These are phyloP conservation scores for Eucalyptus decipiens DNA, from an alignment of 345 rosid species.

Conservation along the genomic window DNA sequence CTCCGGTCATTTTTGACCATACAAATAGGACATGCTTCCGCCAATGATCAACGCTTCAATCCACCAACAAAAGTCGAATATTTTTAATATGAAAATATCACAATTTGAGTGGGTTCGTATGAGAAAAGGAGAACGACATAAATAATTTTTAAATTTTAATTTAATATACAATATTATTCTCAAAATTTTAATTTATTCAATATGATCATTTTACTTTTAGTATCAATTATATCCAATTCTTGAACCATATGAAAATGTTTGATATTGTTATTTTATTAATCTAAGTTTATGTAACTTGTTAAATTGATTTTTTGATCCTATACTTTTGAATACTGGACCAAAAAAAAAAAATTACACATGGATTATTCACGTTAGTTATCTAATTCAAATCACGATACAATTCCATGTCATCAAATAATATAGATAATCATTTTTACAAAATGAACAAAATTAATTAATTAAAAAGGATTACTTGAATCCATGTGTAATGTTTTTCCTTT, in stretches of 20 bases:
- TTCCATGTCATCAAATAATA: not conserved
- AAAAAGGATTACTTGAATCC: not conserved
- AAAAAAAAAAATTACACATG: fast-evolving
- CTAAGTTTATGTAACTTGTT: not conserved
- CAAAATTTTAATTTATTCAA: fast-evolving
- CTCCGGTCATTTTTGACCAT: not conserved
- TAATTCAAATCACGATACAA: not conserved
- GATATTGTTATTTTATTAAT: not conserved
- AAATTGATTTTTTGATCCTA: not conserved
- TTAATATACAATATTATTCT: fast-evolving
- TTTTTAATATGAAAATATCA: not conserved
- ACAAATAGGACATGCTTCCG: not conserved
- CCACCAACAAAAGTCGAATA: not conserved
- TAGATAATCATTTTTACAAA: not conserved
- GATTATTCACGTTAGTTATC: not conserved
- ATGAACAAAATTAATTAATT: not conserved
- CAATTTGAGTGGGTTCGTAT: not conserved
- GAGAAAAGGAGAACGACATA: not conserved
- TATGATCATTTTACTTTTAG: fast-evolving
- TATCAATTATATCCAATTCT: fast-evolving
- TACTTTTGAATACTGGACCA: not conserved
- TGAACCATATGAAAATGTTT: fast-evolving
- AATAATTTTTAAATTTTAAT: fast-evolving
- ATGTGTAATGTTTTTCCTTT: not conserved
- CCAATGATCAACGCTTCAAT: not conserved